These are phyloP conservation scores for Acidiella bohemica DNA, from an alignment of 495 filamentous ascomycete species.

Conservation along the genomic window DNA sequence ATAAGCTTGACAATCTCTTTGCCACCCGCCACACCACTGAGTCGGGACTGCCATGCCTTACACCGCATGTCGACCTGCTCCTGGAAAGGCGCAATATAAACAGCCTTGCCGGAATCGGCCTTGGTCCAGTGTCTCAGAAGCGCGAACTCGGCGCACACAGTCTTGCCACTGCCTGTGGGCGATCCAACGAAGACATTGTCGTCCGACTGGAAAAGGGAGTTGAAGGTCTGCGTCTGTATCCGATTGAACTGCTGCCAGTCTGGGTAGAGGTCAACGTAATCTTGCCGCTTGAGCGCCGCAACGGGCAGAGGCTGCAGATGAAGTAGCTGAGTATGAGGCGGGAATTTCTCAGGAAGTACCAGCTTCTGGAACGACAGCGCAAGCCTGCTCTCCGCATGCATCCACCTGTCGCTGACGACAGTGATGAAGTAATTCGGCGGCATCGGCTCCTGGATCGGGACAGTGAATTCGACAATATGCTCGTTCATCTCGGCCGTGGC, in stretches of 20 bases:
- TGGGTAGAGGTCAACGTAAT: slow-evolving; percentile 70
- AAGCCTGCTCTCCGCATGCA: slow-evolving; percentile 91
- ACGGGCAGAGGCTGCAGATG: slow-evolving; percentile 86
- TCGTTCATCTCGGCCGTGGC: slow-evolving; percentile 71
- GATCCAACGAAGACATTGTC: slow-evolving; percentile 87
- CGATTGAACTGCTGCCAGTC: slow-evolving; percentile 89
- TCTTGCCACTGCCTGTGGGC: slow-evolving; percentile 89
- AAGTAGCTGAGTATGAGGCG: slow-evolving; percentile 76
- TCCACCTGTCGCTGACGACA: slow-evolving; percentile 88
- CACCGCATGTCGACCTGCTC: slow-evolving; percentile 72
- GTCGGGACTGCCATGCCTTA: slow-evolving; percentile 70
- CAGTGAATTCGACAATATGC: slow-evolving; percentile 94
- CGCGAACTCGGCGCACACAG: slow-evolving; percentile 89
- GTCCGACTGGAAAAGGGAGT: slow-evolving; percentile 74
- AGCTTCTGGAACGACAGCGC: slow-evolving; percentile 90
- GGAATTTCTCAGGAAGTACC: slow-evolving; percentile 88
- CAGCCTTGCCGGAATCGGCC: slow-evolving; percentile 56
- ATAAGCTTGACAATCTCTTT: slow-evolving; percentile 91
- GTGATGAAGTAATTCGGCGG: slow-evolving; percentile 97
- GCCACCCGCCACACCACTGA: slow-evolving; percentile 59
- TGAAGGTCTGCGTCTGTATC: slow-evolving; percentile 93
- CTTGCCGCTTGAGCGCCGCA: slow-evolving; percentile 70
- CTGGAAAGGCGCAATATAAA: slow-evolving; percentile 94
- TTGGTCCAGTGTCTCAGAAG: slow-evolving; percentile 78
- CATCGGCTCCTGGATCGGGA: slow-evolving; percentile 93